Evolutionary conservation across 2,329 filamentous ascomycete genomes (phyloP).

Genomic region (Emmonsiellopsis sp.): DNA sequence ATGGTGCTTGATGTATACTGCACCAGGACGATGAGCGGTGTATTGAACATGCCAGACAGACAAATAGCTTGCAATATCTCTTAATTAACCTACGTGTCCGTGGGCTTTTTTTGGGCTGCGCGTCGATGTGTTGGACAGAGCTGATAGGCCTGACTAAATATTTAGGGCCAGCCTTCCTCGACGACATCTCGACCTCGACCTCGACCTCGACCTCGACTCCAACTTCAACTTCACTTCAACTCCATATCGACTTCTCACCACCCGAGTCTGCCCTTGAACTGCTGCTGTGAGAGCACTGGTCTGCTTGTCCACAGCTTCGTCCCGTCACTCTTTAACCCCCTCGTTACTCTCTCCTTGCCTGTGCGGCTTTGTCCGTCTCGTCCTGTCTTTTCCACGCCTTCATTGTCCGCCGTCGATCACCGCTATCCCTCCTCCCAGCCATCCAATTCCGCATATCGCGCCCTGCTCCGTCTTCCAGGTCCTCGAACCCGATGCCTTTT

Average conservation of each 20-base stretch:
- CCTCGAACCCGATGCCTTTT: neutral
- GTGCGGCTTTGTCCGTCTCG: neutral
- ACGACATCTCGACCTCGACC: neutral
- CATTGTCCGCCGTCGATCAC: neutral
- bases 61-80: neutral
- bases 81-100: neutral
- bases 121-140: neutral
- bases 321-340: neutral
- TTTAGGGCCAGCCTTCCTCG: neutral
- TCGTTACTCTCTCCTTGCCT: neutral
- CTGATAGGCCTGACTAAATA: neutral
- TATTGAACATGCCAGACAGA: neutral
- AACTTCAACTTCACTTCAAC: neutral
- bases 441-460: neutral
- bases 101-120: neutral
- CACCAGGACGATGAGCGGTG: neutral
- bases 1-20: too few relatives aligned
- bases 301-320: neutral
- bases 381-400: neutral
- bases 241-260: too few relatives aligned
- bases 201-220: neutral
- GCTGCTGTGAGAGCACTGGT: constrained; percentile 1
- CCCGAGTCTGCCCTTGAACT: neutral
- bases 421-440: neutral
- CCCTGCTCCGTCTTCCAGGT: neutral